Evolutionary conservation across 208 protist species (phyloP).

Genomic region (Leishmania arabica): DNA sequence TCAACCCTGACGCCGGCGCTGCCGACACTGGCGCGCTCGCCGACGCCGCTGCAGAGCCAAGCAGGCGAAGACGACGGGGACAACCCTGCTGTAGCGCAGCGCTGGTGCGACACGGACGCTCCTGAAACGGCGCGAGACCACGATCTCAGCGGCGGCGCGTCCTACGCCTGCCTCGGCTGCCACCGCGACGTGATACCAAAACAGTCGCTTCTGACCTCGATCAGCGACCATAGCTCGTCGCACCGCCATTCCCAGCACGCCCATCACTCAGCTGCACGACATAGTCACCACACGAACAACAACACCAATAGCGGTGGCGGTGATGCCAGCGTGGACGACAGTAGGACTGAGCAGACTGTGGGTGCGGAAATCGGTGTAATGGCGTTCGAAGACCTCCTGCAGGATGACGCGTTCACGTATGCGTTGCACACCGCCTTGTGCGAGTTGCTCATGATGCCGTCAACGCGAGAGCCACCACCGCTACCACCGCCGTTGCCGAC

Average conservation of each 20-base stretch:
- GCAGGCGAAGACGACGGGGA: not conserved
- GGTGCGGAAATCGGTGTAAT: constrained; percentile 4
- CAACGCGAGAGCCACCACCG: constrained; percentile 17
- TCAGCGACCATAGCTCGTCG: not conserved
- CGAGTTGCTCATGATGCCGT: constrained; percentile 27
- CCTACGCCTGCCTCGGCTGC: constrained; percentile 26
- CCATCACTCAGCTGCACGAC: not conserved
- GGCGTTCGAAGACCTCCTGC: constrained; percentile 29
- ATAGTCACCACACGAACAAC: not conserved
- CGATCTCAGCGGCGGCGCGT: not conserved
- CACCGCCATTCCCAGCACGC: not conserved
- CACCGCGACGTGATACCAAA: constrained; percentile 26
- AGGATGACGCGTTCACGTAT: constrained; percentile 24
- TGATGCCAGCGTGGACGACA: not conserved
- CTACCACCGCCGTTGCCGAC: not conserved
- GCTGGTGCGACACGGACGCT: not conserved
- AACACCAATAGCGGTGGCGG: not conserved
- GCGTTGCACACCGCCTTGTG: constrained; percentile 24
- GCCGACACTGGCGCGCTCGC: constrained; percentile 6
- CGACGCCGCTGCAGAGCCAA: not conserved
- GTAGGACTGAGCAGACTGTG: not conserved
- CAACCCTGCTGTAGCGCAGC: not conserved
- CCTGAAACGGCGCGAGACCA: constrained; percentile 8
- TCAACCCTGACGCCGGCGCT: not conserved
- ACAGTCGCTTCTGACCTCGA: constrained; percentile 11